Percentiles rank a stretch among this genome's conserved stretches.
These are phyloP conservation scores for Cnidoscolus chayamansa DNA, from an alignment of 441 rosid species.

Conservation along the genomic window DNA sequence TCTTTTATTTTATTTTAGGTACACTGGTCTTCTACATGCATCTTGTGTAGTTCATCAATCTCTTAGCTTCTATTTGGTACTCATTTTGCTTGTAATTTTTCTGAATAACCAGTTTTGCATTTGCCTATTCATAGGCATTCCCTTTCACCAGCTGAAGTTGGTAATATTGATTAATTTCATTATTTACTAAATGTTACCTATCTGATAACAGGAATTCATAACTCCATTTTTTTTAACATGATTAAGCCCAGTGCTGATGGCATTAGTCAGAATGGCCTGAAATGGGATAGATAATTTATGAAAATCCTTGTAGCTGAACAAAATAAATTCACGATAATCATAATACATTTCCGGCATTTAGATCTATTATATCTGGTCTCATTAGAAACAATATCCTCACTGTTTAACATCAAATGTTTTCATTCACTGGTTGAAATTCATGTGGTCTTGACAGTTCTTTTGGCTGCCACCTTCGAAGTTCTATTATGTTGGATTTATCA, in stretches of 20 bases:
- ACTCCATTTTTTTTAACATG: neutral
- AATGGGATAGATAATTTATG: neutral
- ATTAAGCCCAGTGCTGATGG: neutral
- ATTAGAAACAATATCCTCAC: neutral
- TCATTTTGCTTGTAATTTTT: neutral
- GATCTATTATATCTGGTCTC: no score
- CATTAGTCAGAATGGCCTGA: neutral
- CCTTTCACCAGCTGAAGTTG: neutral
- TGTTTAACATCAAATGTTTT: neutral
- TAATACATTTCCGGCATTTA: neutral
- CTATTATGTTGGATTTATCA: neutral
- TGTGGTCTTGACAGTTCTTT: neutral
- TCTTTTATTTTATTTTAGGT: neutral
- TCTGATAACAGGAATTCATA: neutral
- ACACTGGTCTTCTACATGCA: neutral
- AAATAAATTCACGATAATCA: no score
- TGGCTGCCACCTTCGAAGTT: neutral
- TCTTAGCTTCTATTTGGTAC: neutral
- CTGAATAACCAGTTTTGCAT: neutral
- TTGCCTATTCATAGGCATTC: neutral
- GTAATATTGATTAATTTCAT: neutral
- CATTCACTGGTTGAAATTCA: neutral
- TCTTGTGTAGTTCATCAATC: neutral
- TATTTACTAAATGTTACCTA: neutral
- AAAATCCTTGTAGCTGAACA: no score